Base-by-base conservation (phyloP, 495 filamentous ascomycete species). In the Letharia lupina region DNA sequence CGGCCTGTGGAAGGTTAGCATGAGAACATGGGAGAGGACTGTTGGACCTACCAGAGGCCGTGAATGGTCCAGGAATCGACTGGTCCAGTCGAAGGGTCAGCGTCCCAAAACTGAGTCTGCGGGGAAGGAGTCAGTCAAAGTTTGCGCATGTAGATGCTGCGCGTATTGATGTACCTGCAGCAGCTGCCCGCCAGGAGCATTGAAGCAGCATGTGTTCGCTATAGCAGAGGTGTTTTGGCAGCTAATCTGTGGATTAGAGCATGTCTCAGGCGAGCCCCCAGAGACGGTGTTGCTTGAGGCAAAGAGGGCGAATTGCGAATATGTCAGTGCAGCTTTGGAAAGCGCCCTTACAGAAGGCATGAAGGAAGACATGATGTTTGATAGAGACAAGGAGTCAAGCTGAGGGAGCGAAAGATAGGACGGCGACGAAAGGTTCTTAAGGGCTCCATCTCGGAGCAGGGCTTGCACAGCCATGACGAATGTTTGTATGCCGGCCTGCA, bases 61-160 rank as follows among this genome's bases (percentile, higher is more conserved):
- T 95, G 92, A 31, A 96, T 80, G 3, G 91, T 94, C 91, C 91
- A 96, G 57, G 85, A 86, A 70, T 93, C 83, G 44, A 81, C 81
- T 23, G 88, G 89, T 10, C 88, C 89, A 13, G 86, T 81, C n/a
- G 87, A 79, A 42, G 87, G 86, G 69, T 84, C 76, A 8, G 82
- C 81, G 71, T 96, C 91, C 91, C 91, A 96, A 78, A 96, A 94
- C 71, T 96, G 91, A 3, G 91, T 92, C 72, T 87, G 84, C 3
- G 12, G 59, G 20, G 9, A 28, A 3, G 10, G 1, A 44, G 15
- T 61, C 1, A 61, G 59, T 35, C 23, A n/a, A 28, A 6, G 5
- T 61, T 35, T 1, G 39, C 7, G 54, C 15, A 37, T 18, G 8
- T 20, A 57, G 54, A 35, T 18, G 0, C 31, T 37, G 54, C 16